Percentiles rank a stretch among this genome's conserved stretches.
Conservation (phyloP, 2,329 filamentous ascomycete genomes). For the Epichloe sylvatica region DNA sequence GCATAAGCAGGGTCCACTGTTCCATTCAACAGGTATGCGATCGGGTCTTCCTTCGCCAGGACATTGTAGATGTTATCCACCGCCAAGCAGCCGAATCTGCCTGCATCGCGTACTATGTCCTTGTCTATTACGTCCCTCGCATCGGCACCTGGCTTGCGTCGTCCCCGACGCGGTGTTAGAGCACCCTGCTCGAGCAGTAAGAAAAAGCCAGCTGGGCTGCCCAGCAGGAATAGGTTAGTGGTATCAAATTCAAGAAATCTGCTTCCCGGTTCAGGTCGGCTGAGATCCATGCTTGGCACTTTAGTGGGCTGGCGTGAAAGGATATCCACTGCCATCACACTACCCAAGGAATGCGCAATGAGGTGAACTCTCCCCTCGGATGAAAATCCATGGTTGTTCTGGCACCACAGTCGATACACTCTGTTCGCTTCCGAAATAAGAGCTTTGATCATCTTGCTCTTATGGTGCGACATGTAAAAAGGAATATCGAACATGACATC, state of each 20-base stretch:
- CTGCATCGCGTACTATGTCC: constrained; percentile 60
- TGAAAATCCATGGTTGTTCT: constrained; percentile 78
- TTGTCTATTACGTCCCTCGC: constrained; percentile 40
- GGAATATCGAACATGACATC: constrained; percentile 98
- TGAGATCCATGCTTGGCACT: constrained; percentile 38
- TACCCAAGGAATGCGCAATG: constrained; percentile 85
- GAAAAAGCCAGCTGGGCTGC: constrained; percentile 88
- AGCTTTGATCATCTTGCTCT: constrained; percentile 84
- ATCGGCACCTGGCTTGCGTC: constrained; percentile 62
- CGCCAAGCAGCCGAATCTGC: constrained; percentile 76
- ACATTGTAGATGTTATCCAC: constrained; percentile 97
- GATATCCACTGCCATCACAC: constrained; percentile 86
- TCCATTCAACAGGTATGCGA: constrained; percentile 85
- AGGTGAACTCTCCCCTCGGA: constrained; percentile 75
- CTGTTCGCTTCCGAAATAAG: constrained; percentile 84
- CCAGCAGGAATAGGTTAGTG: constrained; percentile 74
- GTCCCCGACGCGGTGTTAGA: constrained; percentile 62
- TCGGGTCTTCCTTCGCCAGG: constrained; percentile 56
- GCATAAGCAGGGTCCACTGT: constrained; percentile 75
- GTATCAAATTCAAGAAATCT: constrained; percentile 83
- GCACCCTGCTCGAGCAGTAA: constrained; percentile 62
- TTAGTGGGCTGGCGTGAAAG: constrained; percentile 75
- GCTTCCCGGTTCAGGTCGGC: constrained; percentile 27
- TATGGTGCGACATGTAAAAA: constrained; percentile 89
- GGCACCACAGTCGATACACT: constrained; percentile 90